A percentile compares a stretch with the other conserved stretches of the same genome.
Conservation (phyloP, 2,329 filamentous ascomycete species). For the Paramyrothecium sp. region DNA sequence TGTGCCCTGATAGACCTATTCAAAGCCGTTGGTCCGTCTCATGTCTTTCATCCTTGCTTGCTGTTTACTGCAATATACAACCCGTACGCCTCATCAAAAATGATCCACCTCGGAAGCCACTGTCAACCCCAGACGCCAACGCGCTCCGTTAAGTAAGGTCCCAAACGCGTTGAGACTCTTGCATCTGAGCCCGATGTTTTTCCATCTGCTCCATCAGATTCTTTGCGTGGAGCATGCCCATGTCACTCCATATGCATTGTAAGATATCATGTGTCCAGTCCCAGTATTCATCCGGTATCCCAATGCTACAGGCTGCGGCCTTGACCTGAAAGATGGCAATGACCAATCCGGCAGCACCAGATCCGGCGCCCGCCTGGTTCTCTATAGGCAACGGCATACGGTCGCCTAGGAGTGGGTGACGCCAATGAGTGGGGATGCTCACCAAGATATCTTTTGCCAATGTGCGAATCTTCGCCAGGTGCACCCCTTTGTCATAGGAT, state of each 20-base stretch:
- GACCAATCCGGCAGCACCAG: constrained; percentile 47
- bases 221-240: constrained; percentile 51
- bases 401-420: constrained; percentile 43
- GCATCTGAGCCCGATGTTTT: constrained; percentile 6
- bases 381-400: constrained; percentile 32
- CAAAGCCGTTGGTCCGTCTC: too few relatives aligned
- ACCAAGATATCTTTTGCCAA: constrained; percentile 43
- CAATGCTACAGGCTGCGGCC: constrained; percentile 44
- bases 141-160: background rate
- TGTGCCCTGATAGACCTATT: too few relatives aligned
- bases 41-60: too few relatives aligned
- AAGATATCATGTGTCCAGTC: constrained; percentile 43
- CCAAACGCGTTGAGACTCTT: background rate
- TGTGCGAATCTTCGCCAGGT: constrained; percentile 31
- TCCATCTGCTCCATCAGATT: constrained; percentile 41
- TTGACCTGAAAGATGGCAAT: constrained; percentile 48
- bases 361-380: constrained; percentile 36
- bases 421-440: constrained; percentile 50
- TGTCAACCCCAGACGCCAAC: background rate
- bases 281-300: constrained; percentile 39
- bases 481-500: constrained; percentile 23
- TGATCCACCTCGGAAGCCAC: background rate
- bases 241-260: constrained; percentile 47
- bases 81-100: too few relatives aligned
- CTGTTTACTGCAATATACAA: too few relatives aligned